These are phyloP conservation scores for Fomitopsis pinicola DNA, from an alignment of 1,284 basidiomycete genomes.

Conservation along the genomic window DNA sequence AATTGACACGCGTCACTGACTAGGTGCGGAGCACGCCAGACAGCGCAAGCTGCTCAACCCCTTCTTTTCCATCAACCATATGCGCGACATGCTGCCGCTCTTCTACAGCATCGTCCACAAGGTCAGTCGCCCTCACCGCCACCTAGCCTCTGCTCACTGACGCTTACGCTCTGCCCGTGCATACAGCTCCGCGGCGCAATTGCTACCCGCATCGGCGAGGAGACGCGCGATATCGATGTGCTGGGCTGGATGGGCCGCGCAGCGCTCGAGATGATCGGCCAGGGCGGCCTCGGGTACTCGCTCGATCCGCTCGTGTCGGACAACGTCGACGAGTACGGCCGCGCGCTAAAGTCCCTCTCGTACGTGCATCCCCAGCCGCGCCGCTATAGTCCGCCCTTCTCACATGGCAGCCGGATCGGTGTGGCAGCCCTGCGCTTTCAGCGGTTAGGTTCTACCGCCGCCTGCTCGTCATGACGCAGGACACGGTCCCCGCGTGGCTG, in stretches of 20 bases:
- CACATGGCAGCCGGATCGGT: background rate
- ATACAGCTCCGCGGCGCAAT: constrained; percentile 19
- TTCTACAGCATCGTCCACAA: constrained; percentile 15
- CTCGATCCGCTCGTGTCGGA: constrained; percentile 23
- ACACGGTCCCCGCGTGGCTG: constrained; percentile 3
- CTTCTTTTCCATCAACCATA: constrained; percentile 21
- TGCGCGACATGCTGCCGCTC: constrained; percentile 22
- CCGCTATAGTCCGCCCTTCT: constrained; percentile 9
- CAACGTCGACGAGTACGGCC: background rate
- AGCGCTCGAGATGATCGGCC: constrained; percentile 33
- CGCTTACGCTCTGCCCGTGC: background rate
- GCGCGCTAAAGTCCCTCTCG: background rate
- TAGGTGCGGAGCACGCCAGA: constrained; percentile 19
- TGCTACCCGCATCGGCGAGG: constrained; percentile 7
- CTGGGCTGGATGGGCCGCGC: constrained; percentile 30
- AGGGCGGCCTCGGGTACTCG: constrained; percentile 33
- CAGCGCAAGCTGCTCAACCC: constrained; percentile 28
- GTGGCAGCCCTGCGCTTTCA: constrained; percentile 9
- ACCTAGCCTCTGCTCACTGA: background rate
- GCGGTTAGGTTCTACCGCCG: constrained; percentile 3
- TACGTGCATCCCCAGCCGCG: background rate
- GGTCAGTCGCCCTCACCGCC: background rate
- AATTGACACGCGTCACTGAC: too few species aligned
- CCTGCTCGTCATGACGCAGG: constrained; percentile 6
- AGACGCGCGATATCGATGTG: constrained; percentile 26